Base-by-base conservation (phyloP, 73 alveolate species). In the Uronychia setigera region DNA sequence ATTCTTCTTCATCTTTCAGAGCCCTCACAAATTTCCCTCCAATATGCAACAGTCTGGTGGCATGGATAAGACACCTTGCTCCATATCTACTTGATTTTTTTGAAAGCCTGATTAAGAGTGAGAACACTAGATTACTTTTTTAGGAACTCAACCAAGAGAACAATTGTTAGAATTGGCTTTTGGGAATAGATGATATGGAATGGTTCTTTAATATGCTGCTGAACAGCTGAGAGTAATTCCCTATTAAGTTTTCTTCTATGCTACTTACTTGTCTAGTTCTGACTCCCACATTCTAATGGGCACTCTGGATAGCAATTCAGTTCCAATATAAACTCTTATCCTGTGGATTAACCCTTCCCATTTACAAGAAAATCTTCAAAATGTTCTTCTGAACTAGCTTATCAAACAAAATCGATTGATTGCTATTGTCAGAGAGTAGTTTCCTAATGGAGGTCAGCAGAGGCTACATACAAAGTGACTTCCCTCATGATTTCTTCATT, bases 211-310 rank as follows among this genome's bases (percentile, higher is more conserved):
- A 83, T 27, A 34, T 83, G 91, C 31, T 74, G 5, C 13, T 74
- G 57, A 76, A 83, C 14, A 74, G 85, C 91, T 33, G 26, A 33
- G 1, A 83, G 31, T n/a, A 83, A 32, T 14, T 76, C 91, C 60
- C 59, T 83, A 35, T 76, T 80, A 31, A 76, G 32, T 25, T 31
- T 26, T 35, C 33, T 58, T 1, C 9, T 26, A 76, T 25, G 5
- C 81, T 76, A 46, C 67, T 46, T 46, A 46, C 67, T 46, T 46
- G 67, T 46, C 67, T 5, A 46, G 19, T 5, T 46, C 67, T 11
- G 81, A 26, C n/a, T 58, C 33, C 91, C 91, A 83, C n/a, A 74
- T 35, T 26, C 85, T 30, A 76, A 83, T 83, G 1, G 91, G 91
- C 5, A 83, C 82, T 76, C 91, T 83, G 26, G 85, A 60, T 57